phyloP scores from a whole-genome alignment of 805 yeast species.

The Saccharomycopsis selenospora region DNA sequence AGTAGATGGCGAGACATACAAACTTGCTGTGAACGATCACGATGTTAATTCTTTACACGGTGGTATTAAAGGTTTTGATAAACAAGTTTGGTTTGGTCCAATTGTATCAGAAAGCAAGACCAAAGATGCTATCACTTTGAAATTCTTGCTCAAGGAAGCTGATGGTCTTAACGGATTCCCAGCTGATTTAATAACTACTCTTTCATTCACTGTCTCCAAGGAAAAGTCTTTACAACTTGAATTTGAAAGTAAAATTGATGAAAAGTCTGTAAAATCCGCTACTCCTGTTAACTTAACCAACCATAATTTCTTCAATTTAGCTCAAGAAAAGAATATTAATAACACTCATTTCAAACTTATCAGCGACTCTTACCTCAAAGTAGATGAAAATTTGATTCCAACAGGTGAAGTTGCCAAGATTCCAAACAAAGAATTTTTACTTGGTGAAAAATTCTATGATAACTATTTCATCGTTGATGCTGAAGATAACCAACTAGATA shows the following conservation, averaged over 20 bases:
- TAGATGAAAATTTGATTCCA: constrained; percentile 35
- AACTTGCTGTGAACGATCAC: constrained; percentile 38
- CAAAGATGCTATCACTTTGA: constrained; percentile 28
- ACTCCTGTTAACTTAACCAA: constrained; percentile 54
- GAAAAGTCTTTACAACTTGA: constrained; percentile 38
- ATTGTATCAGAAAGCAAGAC: constrained; percentile 31
- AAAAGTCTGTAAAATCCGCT: constrained; percentile 27
- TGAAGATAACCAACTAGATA: constrained; percentile 34
- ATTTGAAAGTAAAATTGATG: constrained; percentile 30
- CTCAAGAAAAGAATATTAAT: constrained; percentile 27
- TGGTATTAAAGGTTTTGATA: constrained; percentile 46
- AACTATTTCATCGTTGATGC: constrained; percentile 40
- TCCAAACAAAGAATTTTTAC: constrained; percentile 25
- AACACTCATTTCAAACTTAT: constrained; percentile 35
- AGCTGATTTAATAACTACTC: constrained; percentile 42
- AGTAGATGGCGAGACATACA: constrained; percentile 35
- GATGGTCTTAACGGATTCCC: constrained; percentile 55
- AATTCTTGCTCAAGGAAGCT: constrained; percentile 37
- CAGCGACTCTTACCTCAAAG: constrained; percentile 36
- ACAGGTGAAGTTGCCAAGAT: constrained; percentile 38
- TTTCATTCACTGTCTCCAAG: constrained; percentile 38
- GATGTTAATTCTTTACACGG: constrained; percentile 45
- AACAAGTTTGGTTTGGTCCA: constrained; percentile 47
- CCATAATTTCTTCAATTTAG: constrained; percentile 54
- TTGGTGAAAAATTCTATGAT: constrained; percentile 35